phyloP scores from a whole-genome alignment of 441 rosid genomes.

The Erodium texanum region DNA sequence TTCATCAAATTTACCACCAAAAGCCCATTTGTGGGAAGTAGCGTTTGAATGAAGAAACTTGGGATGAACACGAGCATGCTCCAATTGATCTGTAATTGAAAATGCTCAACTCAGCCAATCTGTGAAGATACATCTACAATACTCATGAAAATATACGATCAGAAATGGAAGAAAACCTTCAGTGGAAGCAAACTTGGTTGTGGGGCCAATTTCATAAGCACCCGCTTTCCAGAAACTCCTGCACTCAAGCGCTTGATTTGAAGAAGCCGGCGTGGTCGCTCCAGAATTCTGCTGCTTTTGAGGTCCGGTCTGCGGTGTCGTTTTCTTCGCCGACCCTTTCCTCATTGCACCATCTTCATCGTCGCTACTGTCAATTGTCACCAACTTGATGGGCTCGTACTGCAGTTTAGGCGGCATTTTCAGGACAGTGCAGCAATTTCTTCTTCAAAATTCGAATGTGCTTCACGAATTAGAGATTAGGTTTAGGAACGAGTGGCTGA shows the following conservation, averaged over 20 bases:
- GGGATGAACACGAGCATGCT: slow-evolving; percentile 88
- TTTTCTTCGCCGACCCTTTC: slow-evolving; percentile 10
- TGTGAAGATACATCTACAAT: neutral
- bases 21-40: slow-evolving; percentile 97
- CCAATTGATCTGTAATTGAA: slow-evolving; percentile 39
- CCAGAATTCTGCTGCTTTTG: slow-evolving; percentile 16
- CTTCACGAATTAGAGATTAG: neutral
- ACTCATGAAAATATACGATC: neutral
- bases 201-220: slow-evolving; percentile 25
- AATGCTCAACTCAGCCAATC: neutral
- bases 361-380: slow-evolving; percentile 36
- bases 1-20: slow-evolving; percentile 51
- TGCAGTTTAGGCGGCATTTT: slow-evolving; percentile 30
- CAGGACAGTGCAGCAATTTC: neutral
- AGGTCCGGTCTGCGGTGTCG: slow-evolving; percentile 12
- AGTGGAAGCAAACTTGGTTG: slow-evolving; percentile 16
- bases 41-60: slow-evolving; percentile 97
- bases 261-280: slow-evolving; percentile 16
- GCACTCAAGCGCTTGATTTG: slow-evolving; percentile 29
- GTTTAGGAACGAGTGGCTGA: neutral
- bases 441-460: neutral
- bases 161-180: slow-evolving; percentile 28
- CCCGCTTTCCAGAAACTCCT: slow-evolving; percentile 94
- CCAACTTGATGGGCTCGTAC: slow-evolving; percentile 21
- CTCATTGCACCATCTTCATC: slow-evolving; percentile 29